Evolutionary conservation across 2,329 filamentous ascomycete genomes (phyloP), one percentile per base, ranked within the genome.

Genomic region (Hortaea sp.): DNA sequence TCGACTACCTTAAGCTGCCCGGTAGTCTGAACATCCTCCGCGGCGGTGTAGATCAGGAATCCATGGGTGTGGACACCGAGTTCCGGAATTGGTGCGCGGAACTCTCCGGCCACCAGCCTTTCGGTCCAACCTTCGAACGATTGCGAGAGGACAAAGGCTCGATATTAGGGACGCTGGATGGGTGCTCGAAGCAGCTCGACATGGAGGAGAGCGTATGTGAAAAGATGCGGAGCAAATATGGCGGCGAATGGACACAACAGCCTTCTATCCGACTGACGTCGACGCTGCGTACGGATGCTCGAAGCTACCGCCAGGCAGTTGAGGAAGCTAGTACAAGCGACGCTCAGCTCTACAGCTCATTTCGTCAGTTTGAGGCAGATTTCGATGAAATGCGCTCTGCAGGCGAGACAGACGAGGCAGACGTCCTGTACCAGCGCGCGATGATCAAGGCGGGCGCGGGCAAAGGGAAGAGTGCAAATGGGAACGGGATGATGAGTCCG

Each of bases 201-300:
- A 88, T 92, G 81, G 92, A 98, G 65, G 94, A 97, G 68, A 94
- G 87, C 46, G 87, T 97, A 0, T 98, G 92, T 64, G 92, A 98
- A 66, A 98, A 97, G 73, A 98, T 98, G 92, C 80, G 92, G 41
- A 94, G 88, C 9, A 98, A 98, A 64, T 97, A 97, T 63, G 89
- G 90, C 46, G 77, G 76, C 29, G 90, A 97, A 45, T 98, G 92
- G 92, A 95, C 88, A 12, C 92, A 98, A 60, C 92, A 98, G 60
- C 92, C 92, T 7, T 97, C 90, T 63, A 87, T 86, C 30, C 77
- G 87, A 47, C 75, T 98, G 37, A 98, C 90, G 1, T 82, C 85
- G 4, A 97, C 90, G 0, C 69, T 98, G 42, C 79, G 89, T 46
- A 83, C 81, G 48, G 92, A 98, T 62, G 84, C 97, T 44, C 77